Percentiles rank a stretch among this genome's conserved stretches.
phyloP scores from a whole-genome alignment of 2,329 filamentous ascomycete species.

The Alternaria arborescens region DNA sequence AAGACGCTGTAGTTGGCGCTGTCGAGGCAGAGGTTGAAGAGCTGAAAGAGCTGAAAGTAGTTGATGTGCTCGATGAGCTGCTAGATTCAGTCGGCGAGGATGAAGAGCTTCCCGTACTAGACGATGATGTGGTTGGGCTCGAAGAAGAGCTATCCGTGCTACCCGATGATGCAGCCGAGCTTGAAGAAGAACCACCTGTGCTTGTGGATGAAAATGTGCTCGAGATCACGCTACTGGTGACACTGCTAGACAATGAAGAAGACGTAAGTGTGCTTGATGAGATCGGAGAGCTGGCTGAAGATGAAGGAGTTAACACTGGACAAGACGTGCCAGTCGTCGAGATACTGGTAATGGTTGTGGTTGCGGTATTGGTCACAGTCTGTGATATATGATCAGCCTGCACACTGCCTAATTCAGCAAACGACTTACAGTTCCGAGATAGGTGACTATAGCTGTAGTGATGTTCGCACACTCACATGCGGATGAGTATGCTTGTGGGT shows the following conservation, averaged over 20 bases:
- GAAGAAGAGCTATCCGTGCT: slow-evolving; percentile 4
- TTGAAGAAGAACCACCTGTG: slow-evolving; percentile 1
- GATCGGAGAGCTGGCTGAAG: background rate
- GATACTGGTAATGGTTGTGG: slow-evolving; percentile 21
- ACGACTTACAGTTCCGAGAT: slow-evolving; percentile 32
- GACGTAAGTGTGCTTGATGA: background rate
- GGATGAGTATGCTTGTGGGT: slow-evolving; percentile 29
- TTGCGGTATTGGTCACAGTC: slow-evolving; percentile 25
- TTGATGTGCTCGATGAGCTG: background rate
- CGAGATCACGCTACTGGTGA: background rate
- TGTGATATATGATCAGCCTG: slow-evolving; percentile 17
- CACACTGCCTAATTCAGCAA: too few species aligned
- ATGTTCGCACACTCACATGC: slow-evolving; percentile 40
- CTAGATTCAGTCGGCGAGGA: background rate
- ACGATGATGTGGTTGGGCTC: background rate
- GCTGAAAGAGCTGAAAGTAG: background rate
- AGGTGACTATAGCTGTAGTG: slow-evolving; percentile 21
- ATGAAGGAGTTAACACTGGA: background rate
- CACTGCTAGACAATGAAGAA: slow-evolving; percentile 5
- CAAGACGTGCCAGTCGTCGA: slow-evolving; percentile 21
- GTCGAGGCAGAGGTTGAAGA: slow-evolving; percentile 1
- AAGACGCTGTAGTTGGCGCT: background rate
- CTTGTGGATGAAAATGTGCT: background rate
- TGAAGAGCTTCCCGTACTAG: background rate
- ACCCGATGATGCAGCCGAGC: background rate